These are phyloP conservation scores for Fusarium sp. DNA, from an alignment of 2,329 filamentous ascomycete genomes.

Conservation along the genomic window DNA sequence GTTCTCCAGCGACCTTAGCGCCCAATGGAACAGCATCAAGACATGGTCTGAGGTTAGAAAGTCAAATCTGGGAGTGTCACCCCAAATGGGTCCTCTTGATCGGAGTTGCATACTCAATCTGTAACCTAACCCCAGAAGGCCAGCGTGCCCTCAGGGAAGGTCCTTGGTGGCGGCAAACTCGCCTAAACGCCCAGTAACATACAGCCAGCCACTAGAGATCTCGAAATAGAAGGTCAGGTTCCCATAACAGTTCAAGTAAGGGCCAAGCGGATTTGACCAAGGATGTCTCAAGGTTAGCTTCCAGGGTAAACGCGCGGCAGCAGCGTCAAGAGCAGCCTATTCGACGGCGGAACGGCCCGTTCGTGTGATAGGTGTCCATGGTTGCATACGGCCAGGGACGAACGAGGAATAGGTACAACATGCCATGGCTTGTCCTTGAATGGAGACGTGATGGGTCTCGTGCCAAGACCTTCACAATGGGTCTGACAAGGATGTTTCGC, in stretches of 20 bases:
- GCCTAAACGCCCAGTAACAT: not conserved
- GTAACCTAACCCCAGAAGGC: not conserved
- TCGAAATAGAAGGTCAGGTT: not conserved
- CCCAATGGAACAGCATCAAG: not conserved
- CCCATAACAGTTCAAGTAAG: not conserved
- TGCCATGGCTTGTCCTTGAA: not conserved
- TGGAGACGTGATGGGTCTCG: not conserved
- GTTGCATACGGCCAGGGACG: not conserved
- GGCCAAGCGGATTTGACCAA: not conserved
- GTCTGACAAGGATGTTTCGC: not conserved
- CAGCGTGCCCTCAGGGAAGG: not conserved
- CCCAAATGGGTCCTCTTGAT: not conserved
- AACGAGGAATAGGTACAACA: not conserved
- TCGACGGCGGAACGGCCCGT: not conserved
- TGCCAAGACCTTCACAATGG: not conserved
- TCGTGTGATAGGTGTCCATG: not conserved
- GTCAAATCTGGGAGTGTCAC: not conserved
- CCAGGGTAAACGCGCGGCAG: not conserved
- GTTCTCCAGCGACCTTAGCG: not conserved
- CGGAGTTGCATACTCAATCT: not conserved
- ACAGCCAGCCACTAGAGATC: not conserved
- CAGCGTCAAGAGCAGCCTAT: not conserved
- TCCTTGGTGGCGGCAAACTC: not conserved
- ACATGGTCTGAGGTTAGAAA: not conserved
- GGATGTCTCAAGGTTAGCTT: not conserved